Evolutionary conservation across 2,329 filamentous ascomycete genomes (phyloP).

Genomic region (Penicillium sp.): DNA sequence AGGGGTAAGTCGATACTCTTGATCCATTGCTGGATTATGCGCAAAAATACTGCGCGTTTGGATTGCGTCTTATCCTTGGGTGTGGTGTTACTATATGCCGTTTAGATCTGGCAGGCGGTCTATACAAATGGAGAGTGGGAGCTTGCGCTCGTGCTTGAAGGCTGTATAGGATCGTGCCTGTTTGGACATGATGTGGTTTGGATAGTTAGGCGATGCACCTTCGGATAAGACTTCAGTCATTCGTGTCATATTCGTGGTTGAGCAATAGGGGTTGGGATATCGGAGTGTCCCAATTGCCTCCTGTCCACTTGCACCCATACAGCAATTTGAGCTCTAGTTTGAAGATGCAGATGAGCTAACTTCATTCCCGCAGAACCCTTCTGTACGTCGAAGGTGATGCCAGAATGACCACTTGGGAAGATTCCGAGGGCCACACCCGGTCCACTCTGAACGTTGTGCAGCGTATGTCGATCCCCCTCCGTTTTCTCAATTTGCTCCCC

Average conservation of each 20-base stretch:
- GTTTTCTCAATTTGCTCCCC: neutral
- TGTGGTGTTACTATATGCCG: neutral
- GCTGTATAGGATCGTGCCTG: neutral
- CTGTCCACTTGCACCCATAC: neutral
- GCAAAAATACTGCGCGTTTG: neutral
- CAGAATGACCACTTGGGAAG: constrained; percentile 64
- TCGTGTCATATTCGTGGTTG: neutral
- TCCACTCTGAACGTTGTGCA: constrained; percentile 69
- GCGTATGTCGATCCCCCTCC: constrained; percentile 59
- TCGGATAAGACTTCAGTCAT: neutral
- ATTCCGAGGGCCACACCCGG: constrained; percentile 65
- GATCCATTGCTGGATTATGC: neutral
- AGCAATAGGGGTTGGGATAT: too few relatives aligned
- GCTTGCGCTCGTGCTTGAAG: neutral
- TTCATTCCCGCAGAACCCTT: constrained; percentile 57
- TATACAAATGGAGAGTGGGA: neutral
- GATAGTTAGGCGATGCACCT: neutral
- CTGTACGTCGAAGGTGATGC: constrained; percentile 84
- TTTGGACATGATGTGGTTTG: neutral
- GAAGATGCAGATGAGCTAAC: neutral
- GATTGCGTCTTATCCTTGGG: neutral
- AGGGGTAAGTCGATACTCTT: constrained; percentile 67
- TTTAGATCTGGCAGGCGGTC: neutral
- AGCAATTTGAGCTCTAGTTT: neutral
- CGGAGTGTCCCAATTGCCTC: neutral